Evolutionary conservation across 768 basidiomycete genomes (phyloP).

Genomic region (Russula emetica): DNA sequence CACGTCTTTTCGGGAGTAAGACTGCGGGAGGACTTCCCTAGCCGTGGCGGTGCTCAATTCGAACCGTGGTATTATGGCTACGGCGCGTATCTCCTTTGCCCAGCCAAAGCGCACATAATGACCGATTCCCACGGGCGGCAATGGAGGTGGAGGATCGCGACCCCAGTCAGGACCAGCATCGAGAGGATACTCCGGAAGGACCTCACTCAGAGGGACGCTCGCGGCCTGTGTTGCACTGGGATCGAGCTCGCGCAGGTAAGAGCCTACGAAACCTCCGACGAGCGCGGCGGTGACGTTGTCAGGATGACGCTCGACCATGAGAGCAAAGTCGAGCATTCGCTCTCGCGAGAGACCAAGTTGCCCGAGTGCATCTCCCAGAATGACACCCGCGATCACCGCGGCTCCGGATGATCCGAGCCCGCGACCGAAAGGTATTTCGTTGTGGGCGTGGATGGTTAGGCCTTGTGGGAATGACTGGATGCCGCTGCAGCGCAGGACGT

Average conservation of each 20-base stretch:
- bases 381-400: conserved; percentile 96
- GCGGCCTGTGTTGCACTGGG: conserved; percentile 75
- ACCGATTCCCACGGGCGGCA: conserved; percentile 86
- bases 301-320: conserved; percentile 99
- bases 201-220: conserved; percentile 90
- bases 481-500: conserved; percentile 87
- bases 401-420: conserved; percentile 97
- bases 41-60: conserved; percentile 96
- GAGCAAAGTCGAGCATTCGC: conserved; percentile 88
- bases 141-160: conserved; percentile 81
- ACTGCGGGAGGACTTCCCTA: conserved; percentile 76
- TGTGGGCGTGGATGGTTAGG: conserved; percentile 72
- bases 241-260: conserved; percentile 88
- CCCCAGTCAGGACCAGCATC: conserved; percentile 95
- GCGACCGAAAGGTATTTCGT: conserved; percentile 96
- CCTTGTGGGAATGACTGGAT: conserved; percentile 71
- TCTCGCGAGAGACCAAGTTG: conserved; percentile 59
- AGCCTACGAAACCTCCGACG: conserved; percentile 94
- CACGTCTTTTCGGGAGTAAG: conserved; percentile 86
- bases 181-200: conserved; percentile 90
- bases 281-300: conserved; percentile 99
- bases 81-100: conserved; percentile 78
- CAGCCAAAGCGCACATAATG: conserved; percentile 91
- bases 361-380: conserved; percentile 83
- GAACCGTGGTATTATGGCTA: conserved; percentile 92